Conservation (phyloP, 257 asterid genomes). For the Solanum pennellii region DNA sequence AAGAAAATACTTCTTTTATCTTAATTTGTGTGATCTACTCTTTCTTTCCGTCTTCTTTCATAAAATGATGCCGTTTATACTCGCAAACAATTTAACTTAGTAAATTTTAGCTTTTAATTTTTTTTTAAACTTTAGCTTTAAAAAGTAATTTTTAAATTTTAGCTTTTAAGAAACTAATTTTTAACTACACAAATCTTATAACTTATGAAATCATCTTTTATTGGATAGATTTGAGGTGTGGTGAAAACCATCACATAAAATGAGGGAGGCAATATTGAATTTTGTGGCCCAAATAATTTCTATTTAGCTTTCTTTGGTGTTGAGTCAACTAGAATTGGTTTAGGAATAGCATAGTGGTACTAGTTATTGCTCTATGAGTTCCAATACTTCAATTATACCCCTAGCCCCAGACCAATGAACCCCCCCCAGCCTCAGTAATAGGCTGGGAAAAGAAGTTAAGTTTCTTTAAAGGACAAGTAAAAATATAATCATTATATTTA, state of each 20-base stretch:
- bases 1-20: too few species aligned
- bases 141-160: too few species aligned
- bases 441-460: neutral
- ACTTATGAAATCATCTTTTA: neutral
- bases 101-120: too few species aligned
- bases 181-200: neutral
- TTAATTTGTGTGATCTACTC: too few species aligned
- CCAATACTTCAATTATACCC: neutral
- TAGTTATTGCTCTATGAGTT: neutral
- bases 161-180: too few species aligned
- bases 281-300: neutral
- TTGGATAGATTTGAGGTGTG: neutral
- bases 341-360: neutral
- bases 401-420: neutral
- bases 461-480: neutral
- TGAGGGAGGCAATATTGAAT: neutral
- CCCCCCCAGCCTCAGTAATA: neutral
- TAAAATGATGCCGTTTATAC: neutral
- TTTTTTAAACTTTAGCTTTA: too few species aligned
- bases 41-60: too few species aligned
- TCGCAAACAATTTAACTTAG: neutral
- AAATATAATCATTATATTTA: too few species aligned
- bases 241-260: neutral
- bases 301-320: neutral
- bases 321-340: neutral